These are phyloP conservation scores for Arthrobotrys conoides DNA, from an alignment of 2,329 filamentous ascomycete species.

Conservation along the genomic window DNA sequence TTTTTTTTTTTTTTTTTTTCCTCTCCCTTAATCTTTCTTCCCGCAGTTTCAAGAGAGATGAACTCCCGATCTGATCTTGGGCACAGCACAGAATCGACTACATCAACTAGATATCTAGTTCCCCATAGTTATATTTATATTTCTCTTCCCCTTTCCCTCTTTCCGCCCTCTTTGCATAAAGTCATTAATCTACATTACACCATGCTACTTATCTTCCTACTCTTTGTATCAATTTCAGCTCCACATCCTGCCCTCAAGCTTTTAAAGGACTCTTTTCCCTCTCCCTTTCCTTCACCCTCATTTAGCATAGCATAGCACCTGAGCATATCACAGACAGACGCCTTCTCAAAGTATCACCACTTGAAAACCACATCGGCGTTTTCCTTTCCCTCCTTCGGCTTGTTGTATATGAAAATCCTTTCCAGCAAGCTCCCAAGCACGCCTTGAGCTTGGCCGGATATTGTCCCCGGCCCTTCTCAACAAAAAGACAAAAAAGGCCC, in stretches of 20 bases:
- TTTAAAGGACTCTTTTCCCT: background rate
- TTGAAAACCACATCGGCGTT: conserved; percentile 20
- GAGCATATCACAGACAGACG: background rate
- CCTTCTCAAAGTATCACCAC: background rate
- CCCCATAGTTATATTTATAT: background rate
- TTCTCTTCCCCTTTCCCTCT: background rate
- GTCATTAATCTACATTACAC: background rate
- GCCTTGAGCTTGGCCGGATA: background rate
- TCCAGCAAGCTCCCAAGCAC: background rate
- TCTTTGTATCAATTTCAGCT: background rate
- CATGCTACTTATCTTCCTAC: background rate
- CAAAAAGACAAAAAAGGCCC: background rate
- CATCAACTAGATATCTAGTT: background rate
- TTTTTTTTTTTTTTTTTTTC: background rate
- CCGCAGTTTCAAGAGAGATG: background rate
- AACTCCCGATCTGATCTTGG: background rate
- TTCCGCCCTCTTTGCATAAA: background rate
- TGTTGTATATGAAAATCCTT: conserved; percentile 19
- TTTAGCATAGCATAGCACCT: background rate
- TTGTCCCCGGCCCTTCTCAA: background rate
- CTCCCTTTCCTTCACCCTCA: background rate
- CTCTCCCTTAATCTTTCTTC: background rate
- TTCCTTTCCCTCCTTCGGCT: background rate
- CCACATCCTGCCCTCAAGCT: background rate
- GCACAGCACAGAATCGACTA: background rate